phyloP scores from a whole-genome alignment of 1,284 basidiomycete genomes.

The Puccinia novopanici region DNA sequence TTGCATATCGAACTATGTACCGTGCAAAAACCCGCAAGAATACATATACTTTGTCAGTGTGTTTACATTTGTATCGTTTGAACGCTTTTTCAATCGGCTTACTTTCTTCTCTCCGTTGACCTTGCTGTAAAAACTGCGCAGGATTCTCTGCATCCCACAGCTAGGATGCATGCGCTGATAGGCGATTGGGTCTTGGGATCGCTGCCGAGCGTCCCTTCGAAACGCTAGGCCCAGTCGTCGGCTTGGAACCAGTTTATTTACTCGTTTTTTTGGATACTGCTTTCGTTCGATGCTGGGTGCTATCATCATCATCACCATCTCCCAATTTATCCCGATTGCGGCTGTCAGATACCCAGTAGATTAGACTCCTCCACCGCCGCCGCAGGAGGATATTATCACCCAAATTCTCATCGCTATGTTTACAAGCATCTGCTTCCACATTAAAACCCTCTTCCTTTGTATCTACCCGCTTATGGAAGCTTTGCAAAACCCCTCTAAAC shows the following conservation, averaged over 20 bases:
- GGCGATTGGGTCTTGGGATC: conserved; percentile 24
- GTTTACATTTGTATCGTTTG: background rate
- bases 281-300: background rate
- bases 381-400: too few species aligned
- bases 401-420: too few species aligned
- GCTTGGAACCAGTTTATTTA: background rate
- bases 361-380: too few species aligned
- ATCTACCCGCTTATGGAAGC: too few species aligned
- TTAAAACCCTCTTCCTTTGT: too few species aligned
- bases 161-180: conserved; percentile 38
- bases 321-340: background rate
- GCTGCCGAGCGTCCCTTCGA: background rate
- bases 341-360: too few species aligned
- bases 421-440: too few species aligned
- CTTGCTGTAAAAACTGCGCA: background rate
- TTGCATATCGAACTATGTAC: conserved; percentile 9
- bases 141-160: conserved; percentile 44
- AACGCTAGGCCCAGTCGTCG: background rate
- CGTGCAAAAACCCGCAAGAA: conserved; percentile 6
- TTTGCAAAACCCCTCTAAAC: too few species aligned
- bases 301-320: background rate
- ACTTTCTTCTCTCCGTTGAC: background rate
- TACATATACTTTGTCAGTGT: conserved; percentile 36
- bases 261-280: background rate
- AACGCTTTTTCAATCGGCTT: background rate